Evolutionary conservation across 345 rosid species (phyloP), one percentile per base, ranked within the genome.

Genomic region (Mallotus nudiflorus): DNA sequence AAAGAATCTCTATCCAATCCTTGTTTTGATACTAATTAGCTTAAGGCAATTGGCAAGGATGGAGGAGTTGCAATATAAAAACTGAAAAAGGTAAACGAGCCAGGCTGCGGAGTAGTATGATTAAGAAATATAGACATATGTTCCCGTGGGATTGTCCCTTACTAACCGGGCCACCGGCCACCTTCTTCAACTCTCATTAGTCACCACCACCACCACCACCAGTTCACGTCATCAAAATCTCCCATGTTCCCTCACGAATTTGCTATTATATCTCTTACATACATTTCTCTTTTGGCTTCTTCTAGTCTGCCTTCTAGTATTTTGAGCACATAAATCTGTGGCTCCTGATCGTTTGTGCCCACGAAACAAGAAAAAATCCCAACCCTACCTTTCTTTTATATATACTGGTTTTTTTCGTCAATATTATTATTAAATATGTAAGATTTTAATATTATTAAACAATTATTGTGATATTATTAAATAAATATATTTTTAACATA

Each of bases 111-210:
- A 29, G 46, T 6, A 49, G 40, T 15, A 25, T n/a, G n/a, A n/a
- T n/a, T n/a, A n/a, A n/a, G n/a, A n/a, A n/a, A n/a, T n/a, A n/a
- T n/a, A n/a, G n/a, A n/a, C n/a, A n/a, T 35, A 31, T 1, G 29
- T 58, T 62, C 66, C 31, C 74, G 76, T 78, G 78, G 74, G 42
- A 19, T 15, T 82, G 82, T 78, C 73, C 65, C 82, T 70, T 52
- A 73, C 80, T 78, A 51, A 75, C 82, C 78, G 59, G 67, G 71
- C 79, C 75, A 65, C 59, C 29, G 62, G 67, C 53, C 42, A 62
- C 59, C 79, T 15, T 25, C 61, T 20, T 29, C 57, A 60, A 68
- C 55, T 1, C 35, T 51, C 29, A n/a, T n/a, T n/a, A n/a, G n/a
- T n/a, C n/a, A n/a, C n/a, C n/a, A 61, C 56, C 72, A 10, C 25